Conservation (phyloP, 2,329 filamentous ascomycete genomes). For the Ophiobolus disseminans region DNA sequence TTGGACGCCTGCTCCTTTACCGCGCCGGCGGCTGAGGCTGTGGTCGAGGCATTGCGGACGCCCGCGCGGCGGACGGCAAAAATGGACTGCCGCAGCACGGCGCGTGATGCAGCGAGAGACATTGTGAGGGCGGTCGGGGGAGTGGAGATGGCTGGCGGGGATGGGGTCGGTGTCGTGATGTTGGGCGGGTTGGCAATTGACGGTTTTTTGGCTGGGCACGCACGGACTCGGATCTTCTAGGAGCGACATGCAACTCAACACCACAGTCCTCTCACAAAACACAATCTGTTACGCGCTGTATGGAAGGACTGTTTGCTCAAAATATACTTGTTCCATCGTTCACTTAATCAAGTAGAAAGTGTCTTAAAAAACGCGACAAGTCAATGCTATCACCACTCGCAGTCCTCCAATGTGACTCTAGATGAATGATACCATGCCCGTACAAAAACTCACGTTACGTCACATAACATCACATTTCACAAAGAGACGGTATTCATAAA, state of each 20-base stretch:
- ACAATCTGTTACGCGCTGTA: no score
- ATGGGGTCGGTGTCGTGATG: conserved; percentile 20
- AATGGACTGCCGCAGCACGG: conserved; percentile 54
- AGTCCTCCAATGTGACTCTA: no score
- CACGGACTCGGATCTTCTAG: conserved; percentile 23
- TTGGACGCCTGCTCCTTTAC: conserved; percentile 62
- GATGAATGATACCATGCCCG: no score
- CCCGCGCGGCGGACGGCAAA: conserved; percentile 52
- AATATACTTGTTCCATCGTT: no score
- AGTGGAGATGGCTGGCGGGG: conserved; percentile 22
- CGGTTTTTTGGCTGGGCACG: conserved; percentile 27
- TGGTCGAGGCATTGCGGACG: conserved; percentile 59
- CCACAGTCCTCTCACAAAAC: no score
- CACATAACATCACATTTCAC: no score
- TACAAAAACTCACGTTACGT: no score
- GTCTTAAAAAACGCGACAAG: no score
- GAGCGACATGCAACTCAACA: conserved; percentile 4
- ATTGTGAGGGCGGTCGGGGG: conserved; percentile 46
- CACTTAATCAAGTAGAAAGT: no score
- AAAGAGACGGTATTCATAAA: no score
- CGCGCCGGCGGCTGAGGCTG: conserved; percentile 54
- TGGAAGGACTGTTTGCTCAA: no score
- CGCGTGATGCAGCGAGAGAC: conserved; percentile 57
- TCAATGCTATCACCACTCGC: no score
- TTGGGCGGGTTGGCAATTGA: conserved; percentile 15